A percentile compares a stretch with the other conserved stretches of the same genome.
Conservation (phyloP, 306 rosid genomes). For the Prinsepia uniflora region DNA sequence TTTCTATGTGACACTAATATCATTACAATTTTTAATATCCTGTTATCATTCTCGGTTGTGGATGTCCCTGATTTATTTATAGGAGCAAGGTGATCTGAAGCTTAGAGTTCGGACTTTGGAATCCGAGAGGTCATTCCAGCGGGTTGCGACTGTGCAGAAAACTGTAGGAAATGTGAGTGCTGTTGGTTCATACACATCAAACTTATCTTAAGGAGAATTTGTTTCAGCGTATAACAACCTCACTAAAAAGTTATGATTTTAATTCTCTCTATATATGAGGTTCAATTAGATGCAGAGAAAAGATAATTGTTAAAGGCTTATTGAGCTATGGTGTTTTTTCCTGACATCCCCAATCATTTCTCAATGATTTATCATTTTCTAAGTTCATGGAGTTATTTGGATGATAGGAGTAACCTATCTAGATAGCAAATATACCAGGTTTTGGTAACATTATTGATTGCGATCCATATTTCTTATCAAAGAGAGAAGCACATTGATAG, state of each 20-base stretch:
- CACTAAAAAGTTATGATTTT: not conserved
- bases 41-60: constrained; percentile 20
- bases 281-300: constrained; percentile 1
- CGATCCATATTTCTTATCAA: not conserved
- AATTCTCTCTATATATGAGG: not conserved
- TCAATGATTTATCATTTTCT: constrained; percentile 4
- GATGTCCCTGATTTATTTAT: constrained; percentile 21
- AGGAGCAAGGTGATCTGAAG: constrained; percentile 99
- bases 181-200: constrained; percentile 9
- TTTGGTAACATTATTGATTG: not conserved
- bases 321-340: not conserved
- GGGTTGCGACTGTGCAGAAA: constrained; percentile 88
- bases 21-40: constrained; percentile 26
- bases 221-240: not conserved
- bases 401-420: not conserved
- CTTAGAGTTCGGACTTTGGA: constrained; percentile 94
- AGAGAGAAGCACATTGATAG: not conserved
- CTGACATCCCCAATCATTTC: constrained; percentile 1
- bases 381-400: not conserved
- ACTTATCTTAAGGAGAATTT: not conserved
- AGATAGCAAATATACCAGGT: not conserved
- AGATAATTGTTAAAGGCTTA: not conserved
- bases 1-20: constrained; percentile 5
- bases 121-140: constrained; percentile 97
- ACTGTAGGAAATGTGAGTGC: constrained; percentile 86